Conservation (phyloP, 2,329 filamentous ascomycete genomes). For the Pseudocercospora crystallina region DNA sequence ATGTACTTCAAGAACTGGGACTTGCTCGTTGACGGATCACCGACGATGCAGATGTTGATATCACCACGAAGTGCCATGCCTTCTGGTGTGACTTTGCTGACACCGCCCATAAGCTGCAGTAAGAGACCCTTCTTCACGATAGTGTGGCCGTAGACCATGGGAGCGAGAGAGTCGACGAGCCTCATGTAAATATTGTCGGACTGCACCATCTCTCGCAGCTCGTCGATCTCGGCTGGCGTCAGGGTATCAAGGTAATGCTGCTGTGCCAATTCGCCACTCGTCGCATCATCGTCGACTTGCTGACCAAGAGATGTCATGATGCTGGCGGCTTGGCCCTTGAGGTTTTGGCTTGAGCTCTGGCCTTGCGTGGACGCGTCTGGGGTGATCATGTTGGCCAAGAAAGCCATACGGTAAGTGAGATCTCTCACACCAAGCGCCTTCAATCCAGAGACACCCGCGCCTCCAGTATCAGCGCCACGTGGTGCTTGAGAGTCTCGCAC, state of each 20-base stretch:
- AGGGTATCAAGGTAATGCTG: conserved; percentile 83
- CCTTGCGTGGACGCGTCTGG: conserved; percentile 82
- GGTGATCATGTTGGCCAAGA: conserved; percentile 93
- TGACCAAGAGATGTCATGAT: conserved; percentile 83
- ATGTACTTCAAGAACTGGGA: conserved; percentile 98
- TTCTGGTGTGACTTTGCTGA: conserved; percentile 86
- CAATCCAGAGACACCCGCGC: conserved; percentile 80
- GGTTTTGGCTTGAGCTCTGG: conserved; percentile 63
- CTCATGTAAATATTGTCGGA: conserved; percentile 92
- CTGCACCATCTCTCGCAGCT: conserved; percentile 90
- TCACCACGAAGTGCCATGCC: conserved; percentile 95
- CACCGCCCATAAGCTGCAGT: conserved; percentile 92
- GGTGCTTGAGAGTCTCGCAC: conserved; percentile 76
- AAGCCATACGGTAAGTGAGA: conserved; percentile 92
- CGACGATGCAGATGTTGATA: conserved; percentile 98
- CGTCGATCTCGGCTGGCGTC: conserved; percentile 82
- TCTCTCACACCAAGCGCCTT: conserved; percentile 93
- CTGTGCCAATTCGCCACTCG: conserved; percentile 81
- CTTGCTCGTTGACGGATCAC: conserved; percentile 94
- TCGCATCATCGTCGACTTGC: conserved; percentile 60
- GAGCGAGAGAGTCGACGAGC: conserved; percentile 88
- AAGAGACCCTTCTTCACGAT: conserved; percentile 97
- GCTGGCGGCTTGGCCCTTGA: conserved; percentile 74
- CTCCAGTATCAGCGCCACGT: conserved; percentile 72
- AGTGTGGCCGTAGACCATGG: conserved; percentile 95